These are phyloP conservation scores for Hortiboletus campestris DNA, from an alignment of 768 basidiomycete genomes.

Conservation along the genomic window DNA sequence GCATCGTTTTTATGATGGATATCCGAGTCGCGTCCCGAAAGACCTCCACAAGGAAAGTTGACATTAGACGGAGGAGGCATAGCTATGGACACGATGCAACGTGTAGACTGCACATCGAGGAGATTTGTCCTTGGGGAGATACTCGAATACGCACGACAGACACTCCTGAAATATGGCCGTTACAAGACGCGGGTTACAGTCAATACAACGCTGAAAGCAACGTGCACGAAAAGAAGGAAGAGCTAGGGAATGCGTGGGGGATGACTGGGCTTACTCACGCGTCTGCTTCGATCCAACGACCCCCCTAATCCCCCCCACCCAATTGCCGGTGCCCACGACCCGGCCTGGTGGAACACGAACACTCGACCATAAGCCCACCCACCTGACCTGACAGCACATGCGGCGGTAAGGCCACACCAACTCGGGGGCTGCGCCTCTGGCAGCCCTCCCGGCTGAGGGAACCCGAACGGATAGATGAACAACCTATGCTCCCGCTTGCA, in stretches of 20 bases:
- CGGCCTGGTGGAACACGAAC: not conserved
- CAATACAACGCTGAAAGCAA: not conserved
- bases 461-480: constrained; percentile 30
- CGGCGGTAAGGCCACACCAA: constrained; percentile 26
- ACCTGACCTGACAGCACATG: constrained; percentile 16
- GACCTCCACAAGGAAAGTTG: no score
- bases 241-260: not conserved
- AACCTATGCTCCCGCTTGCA: constrained; percentile 10
- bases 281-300: not conserved
- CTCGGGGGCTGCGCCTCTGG: constrained; percentile 19
- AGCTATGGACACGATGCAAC: no score
- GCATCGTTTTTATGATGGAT: no score
- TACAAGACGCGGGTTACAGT: no score
- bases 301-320: not conserved
- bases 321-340: not conserved
- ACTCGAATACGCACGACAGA: no score
- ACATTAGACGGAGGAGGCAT: no score
- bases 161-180: no score
- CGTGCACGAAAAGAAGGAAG: not conserved
- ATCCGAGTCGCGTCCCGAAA: no score
- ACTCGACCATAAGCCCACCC: not conserved
- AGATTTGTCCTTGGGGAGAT: no score
- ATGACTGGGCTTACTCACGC: not conserved
- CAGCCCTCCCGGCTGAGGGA: constrained; percentile 29
- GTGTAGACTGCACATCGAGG: no score